Base-by-base conservation (phyloP, 129 eudicot genomes). In the Lonicera japonica region DNA sequence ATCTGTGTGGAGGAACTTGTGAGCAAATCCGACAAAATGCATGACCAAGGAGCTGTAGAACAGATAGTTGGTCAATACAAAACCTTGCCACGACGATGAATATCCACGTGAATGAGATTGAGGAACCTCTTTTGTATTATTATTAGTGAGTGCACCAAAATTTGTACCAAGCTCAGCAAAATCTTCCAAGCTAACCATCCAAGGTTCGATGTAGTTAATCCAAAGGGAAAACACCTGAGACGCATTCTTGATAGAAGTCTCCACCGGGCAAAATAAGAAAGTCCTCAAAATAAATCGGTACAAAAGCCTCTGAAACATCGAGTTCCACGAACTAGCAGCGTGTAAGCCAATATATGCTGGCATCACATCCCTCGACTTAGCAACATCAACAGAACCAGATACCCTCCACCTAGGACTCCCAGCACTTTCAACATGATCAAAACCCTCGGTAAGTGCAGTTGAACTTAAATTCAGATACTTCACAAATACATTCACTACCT, bases 21-120 rank as follows among this genome's bases (percentile, higher is more conserved):
- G 98, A 21, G 98, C 95, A 82, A 87, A 91, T 18, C 96, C 98
- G 69, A 91, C 78, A 66, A 91, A 91, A 71, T 91, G 98, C 95
- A 91, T 80, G 52, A 87, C 98, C 79, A 91, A 73, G 21, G 98
- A 87, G 68, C 89, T 87, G 79, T 91, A 91, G 73, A 81, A 91
- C 24, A 91, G 83, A 73, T 87, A 91, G 71, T 91, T 91, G 55
- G 79, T 71, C 78, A 91, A 56, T 73, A 91, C 86, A 77, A 74
- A 91, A 65, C 86, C 94, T 73, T 87, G 82, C 98, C 98, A 91
- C 56, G 82, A 63, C 13, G 88, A 66, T 45, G 98, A 74, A 87
- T 91, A 91, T 22, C 82, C 80, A 51, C 23, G 65, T 48, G 73
- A 53, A 38, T 67, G 63, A 60, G 86, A 68, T 56, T 53, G 58